A percentile compares a stretch with the other conserved stretches of the same genome.
phyloP scores from a whole-genome alignment of 768 basidiomycete species.

The Xerocomellus intermedius region DNA sequence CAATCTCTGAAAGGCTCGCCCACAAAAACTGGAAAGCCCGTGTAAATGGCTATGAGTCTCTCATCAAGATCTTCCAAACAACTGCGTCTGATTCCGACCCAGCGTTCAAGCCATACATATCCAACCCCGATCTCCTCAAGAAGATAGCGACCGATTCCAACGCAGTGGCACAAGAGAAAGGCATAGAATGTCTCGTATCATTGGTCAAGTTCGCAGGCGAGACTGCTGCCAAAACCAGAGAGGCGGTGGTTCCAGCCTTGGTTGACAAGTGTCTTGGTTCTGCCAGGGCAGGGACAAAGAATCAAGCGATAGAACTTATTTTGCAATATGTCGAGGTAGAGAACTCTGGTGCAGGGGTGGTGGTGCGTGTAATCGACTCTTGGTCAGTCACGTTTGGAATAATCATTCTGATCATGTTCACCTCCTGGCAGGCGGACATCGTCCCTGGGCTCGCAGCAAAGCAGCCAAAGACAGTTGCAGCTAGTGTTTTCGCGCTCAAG shows the following conservation, averaged over 20 bases:
- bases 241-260: slow-evolving; percentile 80
- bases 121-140: slow-evolving; percentile 75
- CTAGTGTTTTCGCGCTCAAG: slow-evolving; percentile 70
- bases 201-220: slow-evolving; percentile 93
- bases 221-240: slow-evolving; percentile 76
- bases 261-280: slow-evolving; percentile 97
- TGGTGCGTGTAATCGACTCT: slow-evolving; percentile 59
- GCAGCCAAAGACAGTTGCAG: slow-evolving; percentile 91
- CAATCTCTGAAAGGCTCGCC: slow-evolving; percentile 74
- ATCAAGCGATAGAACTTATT: slow-evolving; percentile 79
- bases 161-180: slow-evolving; percentile 98
- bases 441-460: slow-evolving; percentile 86
- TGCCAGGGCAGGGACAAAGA: slow-evolving; percentile 84
- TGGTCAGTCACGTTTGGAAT: slow-evolving; percentile 28
- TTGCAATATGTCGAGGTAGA: slow-evolving; percentile 93
- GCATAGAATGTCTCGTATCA: slow-evolving; percentile 81
- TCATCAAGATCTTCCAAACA: slow-evolving; percentile 83
- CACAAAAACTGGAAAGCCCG: slow-evolving; percentile 99
- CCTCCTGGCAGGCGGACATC: slow-evolving; percentile 59
- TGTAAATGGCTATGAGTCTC: slow-evolving; percentile 85
- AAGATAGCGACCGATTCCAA: slow-evolving; percentile 89
- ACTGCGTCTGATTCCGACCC: slow-evolving; percentile 93
- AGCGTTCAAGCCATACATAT: slow-evolving; percentile 86
- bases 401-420: slow-evolving; percentile 26
- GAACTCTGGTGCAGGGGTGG: slow-evolving; percentile 80